These are phyloP conservation scores for Paralagenidium karlingii DNA, from an alignment of 352 stramenopile genomes.

Conservation along the genomic window DNA sequence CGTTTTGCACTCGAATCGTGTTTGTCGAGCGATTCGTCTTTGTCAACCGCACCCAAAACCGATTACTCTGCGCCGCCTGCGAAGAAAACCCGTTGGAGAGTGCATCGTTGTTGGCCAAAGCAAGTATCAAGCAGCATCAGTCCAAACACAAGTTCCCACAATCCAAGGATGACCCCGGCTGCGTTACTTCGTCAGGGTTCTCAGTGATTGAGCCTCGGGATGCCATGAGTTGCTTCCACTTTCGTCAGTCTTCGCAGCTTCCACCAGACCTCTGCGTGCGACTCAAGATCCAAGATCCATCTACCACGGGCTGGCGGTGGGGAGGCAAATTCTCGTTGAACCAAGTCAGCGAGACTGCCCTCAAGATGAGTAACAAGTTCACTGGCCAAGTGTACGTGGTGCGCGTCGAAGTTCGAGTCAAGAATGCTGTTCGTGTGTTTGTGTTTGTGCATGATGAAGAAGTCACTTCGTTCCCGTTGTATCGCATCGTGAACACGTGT, in stretches of 20 bases:
- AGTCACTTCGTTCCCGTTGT: constrained; percentile 39
- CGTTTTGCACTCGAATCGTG: constrained; percentile 47
- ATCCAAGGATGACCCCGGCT: no score
- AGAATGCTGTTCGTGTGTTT: constrained; percentile 58
- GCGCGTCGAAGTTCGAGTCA: constrained; percentile 64
- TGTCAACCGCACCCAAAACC: constrained; percentile 50
- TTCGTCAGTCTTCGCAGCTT: no score
- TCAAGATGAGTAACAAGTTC: constrained; percentile 79
- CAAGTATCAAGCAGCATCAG: no score
- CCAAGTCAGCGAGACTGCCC: constrained; percentile 69
- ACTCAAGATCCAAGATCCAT: constrained; percentile 25
- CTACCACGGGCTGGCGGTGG: constrained; percentile 36
- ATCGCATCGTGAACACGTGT: constrained; percentile 72
- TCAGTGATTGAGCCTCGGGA: no score
- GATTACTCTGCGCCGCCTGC: constrained; percentile 22
- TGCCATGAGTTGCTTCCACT: background rate
- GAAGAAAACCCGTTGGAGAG: constrained; percentile 1
- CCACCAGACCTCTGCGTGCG: constrained; percentile 53
- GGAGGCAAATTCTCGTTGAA: constrained; percentile 74
- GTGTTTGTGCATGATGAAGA: constrained; percentile 68
- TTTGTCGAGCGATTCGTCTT: constrained; percentile 76
- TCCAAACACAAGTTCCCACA: no score
- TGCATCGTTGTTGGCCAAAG: no score
- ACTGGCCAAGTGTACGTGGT: constrained; percentile 67
- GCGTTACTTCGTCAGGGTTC: no score